Percentiles rank a stretch among this genome's conserved stretches.
Evolutionary conservation across 805 yeast genomes (phyloP).

Genomic region (Pichia rugopelliculosa): DNA sequence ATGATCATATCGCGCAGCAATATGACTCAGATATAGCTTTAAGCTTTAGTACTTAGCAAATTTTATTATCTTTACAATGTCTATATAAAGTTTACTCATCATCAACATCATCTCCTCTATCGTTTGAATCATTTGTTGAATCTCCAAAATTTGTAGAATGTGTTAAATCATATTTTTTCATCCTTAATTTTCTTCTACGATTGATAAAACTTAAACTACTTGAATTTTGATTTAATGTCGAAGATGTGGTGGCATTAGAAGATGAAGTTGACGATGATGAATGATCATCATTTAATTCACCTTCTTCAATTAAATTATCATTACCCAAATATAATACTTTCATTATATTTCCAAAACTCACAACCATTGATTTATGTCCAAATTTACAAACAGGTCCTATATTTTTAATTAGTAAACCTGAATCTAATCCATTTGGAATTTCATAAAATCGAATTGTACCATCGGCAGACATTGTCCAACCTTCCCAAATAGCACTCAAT

Average conservation of each 20-base stretch:
- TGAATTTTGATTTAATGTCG: constrained; percentile 16
- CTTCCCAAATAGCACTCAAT: constrained; percentile 59
- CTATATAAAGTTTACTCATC: neutral
- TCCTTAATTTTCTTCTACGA: constrained; percentile 29
- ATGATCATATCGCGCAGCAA: neutral
- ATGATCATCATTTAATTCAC: constrained; percentile 39
- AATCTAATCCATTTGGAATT: constrained; percentile 41
- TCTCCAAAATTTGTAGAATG: constrained; percentile 32
- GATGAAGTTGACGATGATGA: constrained; percentile 2
- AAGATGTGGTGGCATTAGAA: neutral
- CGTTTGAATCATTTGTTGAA: neutral
- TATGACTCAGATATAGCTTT: neutral
- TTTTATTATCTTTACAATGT: too few relatives aligned
- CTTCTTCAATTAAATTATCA: constrained; percentile 60
- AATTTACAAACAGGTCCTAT: constrained; percentile 60
- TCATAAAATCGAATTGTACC: constrained; percentile 57
- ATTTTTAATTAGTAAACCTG: constrained; percentile 43
- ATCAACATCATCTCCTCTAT: neutral
- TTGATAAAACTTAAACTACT: constrained; percentile 29
- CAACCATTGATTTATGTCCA: constrained; percentile 72
- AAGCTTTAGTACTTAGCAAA: too few relatives aligned
- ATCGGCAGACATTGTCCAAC: constrained; percentile 66
- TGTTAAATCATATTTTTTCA: constrained; percentile 30
- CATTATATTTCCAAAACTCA: constrained; percentile 66
- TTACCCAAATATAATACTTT: constrained; percentile 70